phyloP scores from a whole-genome alignment of 2,329 filamentous ascomycete genomes.

The Aspergillus tubingensis region DNA sequence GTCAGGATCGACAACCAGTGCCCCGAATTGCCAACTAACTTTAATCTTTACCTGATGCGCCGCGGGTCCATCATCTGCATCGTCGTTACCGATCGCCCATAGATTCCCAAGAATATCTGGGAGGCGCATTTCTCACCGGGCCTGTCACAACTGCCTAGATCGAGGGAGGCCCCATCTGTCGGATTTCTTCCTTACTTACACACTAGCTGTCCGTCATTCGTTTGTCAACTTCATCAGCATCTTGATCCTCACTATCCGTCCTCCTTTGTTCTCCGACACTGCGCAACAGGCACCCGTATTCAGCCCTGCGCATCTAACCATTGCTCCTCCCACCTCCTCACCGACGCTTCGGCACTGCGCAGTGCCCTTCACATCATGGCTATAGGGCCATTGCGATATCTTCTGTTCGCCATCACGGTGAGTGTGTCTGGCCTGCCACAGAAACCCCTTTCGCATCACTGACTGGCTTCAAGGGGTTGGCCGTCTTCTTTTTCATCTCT shows the following conservation, averaged over 20 bases:
- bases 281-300: conserved; percentile 8
- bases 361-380: conserved; percentile 15
- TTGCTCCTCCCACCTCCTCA: not conserved
- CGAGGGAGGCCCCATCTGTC: not conserved
- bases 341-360: conserved; percentile 13
- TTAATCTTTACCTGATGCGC: not conserved
- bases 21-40: not conserved
- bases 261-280: not conserved
- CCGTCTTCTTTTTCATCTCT: conserved; percentile 81
- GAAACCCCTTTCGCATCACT: not conserved
- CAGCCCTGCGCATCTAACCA: not conserved
- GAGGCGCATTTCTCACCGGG: not conserved
- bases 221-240: not conserved
- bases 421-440: not conserved
- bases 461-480: conserved; percentile 54
- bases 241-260: not conserved
- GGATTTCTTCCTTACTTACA: no score
- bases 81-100: conserved; percentile 3
- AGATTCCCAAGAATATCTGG: not conserved
- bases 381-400: conserved; percentile 21
- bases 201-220: not conserved
- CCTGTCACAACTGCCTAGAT: not conserved
- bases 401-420: conserved; percentile 18
- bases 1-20: not conserved
- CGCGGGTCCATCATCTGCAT: conserved; percentile 3